Evolutionary conservation across 1,139 yeast species (phyloP).

Genomic region (Scheffersomyces illinoinensis): DNA sequence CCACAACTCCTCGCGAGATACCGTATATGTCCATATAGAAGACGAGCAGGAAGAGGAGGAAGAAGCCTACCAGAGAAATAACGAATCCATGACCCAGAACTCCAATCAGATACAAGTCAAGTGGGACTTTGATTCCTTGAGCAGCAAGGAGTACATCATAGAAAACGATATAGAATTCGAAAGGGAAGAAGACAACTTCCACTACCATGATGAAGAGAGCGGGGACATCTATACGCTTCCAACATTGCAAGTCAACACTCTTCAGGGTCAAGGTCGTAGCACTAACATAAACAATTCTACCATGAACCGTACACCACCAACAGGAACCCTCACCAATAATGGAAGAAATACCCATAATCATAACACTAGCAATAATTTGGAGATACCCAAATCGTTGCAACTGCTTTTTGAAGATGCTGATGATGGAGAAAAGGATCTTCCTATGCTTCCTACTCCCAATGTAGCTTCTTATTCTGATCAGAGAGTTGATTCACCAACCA

Average conservation of each 20-base stretch:
- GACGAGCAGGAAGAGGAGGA: constrained; percentile 21
- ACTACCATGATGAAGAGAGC: constrained; percentile 28
- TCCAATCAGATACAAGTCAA: constrained; percentile 60
- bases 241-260: constrained; percentile 24
- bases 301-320: neutral
- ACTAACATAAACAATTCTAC: neutral
- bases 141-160: constrained; percentile 68
- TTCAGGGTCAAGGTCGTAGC: constrained; percentile 1
- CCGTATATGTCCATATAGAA: constrained; percentile 39
- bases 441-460: constrained; percentile 1
- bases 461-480: constrained; percentile 4
- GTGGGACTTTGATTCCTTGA: constrained; percentile 85
- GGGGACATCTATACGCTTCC: constrained; percentile 31
- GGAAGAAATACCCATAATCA: constrained; percentile 3
- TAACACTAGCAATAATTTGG: constrained; percentile 19
- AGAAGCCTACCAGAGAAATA: neutral
- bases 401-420: constrained; percentile 60
- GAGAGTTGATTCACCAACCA: constrained; percentile 44
- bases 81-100: constrained; percentile 7
- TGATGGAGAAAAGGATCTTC: constrained; percentile 6
- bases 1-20: constrained; percentile 51
- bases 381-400: constrained; percentile 71
- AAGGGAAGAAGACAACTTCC: constrained; percentile 40
- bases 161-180: constrained; percentile 62
- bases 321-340: constrained; percentile 2